Conservation (phyloP, 495 filamentous ascomycete species). For the Glonium stellatum region DNA sequence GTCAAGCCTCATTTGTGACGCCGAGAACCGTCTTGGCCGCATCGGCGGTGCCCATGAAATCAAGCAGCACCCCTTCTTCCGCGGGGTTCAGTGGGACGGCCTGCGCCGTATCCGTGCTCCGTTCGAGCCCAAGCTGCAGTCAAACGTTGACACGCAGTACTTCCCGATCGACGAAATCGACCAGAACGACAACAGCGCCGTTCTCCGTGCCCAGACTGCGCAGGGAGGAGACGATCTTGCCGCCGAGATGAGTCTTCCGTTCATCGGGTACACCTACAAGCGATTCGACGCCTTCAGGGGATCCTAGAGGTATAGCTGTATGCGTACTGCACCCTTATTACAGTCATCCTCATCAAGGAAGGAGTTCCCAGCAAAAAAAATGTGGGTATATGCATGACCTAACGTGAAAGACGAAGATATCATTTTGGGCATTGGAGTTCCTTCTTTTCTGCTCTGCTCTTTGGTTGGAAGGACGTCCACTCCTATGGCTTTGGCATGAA, state of each 20-base stretch:
- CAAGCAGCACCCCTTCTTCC: slow-evolving; percentile 92
- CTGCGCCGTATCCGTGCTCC: slow-evolving; percentile 87
- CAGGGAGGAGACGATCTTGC: slow-evolving; percentile 53
- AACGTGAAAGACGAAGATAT: not conserved
- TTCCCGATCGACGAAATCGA: slow-evolving; percentile 98
- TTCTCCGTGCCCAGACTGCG: slow-evolving; percentile 60
- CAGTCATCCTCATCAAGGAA: slow-evolving; percentile 3
- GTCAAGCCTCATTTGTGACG: slow-evolving; percentile 77
- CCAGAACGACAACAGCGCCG: slow-evolving; percentile 74
- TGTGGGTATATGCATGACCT: not conserved
- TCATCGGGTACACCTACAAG: slow-evolving; percentile 98
- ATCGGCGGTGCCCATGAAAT: slow-evolving; percentile 70
- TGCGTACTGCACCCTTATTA: slow-evolving; percentile 9
- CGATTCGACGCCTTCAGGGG: slow-evolving; percentile 78
- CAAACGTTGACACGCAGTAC: slow-evolving; percentile 93
- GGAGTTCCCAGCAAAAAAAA: not conserved
- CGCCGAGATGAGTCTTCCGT: slow-evolving; percentile 87
- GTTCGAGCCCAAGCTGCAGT: slow-evolving; percentile 86
- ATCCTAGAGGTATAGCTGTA: slow-evolving; percentile 10
- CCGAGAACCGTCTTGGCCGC: slow-evolving; percentile 80
- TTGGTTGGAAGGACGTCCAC: not conserved
- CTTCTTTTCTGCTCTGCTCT: not conserved
- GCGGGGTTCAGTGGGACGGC: slow-evolving; percentile 85
- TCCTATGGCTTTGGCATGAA: not conserved
- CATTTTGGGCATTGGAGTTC: not conserved